These are phyloP conservation scores for Suillus clintonianus DNA, from an alignment of 768 basidiomycete species.

Conservation along the genomic window DNA sequence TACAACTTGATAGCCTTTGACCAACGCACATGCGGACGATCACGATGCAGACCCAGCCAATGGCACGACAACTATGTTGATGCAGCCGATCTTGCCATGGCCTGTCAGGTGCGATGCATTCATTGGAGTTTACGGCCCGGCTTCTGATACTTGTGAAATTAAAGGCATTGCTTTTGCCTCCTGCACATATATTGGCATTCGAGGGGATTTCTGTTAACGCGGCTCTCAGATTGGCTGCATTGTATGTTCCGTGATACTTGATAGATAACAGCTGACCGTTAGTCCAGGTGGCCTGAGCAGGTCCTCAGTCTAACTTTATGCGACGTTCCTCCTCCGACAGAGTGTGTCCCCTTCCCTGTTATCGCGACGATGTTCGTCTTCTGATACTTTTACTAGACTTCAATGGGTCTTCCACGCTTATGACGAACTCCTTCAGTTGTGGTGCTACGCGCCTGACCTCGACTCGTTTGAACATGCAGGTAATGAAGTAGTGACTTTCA, in stretches of 20 bases:
- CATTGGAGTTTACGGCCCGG: background rate
- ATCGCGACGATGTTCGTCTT: background rate
- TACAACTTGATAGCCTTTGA: slow-evolving; percentile 81
- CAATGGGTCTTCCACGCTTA: slow-evolving; percentile 62
- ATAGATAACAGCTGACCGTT: background rate
- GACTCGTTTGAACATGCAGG: slow-evolving; percentile 68
- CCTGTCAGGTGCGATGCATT: slow-evolving; percentile 51
- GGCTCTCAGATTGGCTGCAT: slow-evolving; percentile 61
- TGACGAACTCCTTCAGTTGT: slow-evolving; percentile 61
- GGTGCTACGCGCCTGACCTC: slow-evolving; percentile 67
- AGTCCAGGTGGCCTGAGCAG: slow-evolving; percentile 66
- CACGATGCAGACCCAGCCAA: slow-evolving; percentile 51
- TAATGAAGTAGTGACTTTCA: slow-evolving; percentile 56
- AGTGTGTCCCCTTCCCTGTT: slow-evolving; percentile 46
- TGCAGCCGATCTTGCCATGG: slow-evolving; percentile 73
- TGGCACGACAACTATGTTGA: slow-evolving; percentile 76
- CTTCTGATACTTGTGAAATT: slow-evolving; percentile 2
- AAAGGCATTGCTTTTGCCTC: slow-evolving; percentile 63
- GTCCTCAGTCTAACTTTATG: slow-evolving; percentile 68
- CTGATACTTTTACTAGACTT: slow-evolving; percentile 40
- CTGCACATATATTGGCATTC: slow-evolving; percentile 72
- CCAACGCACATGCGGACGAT: slow-evolving; percentile 63
- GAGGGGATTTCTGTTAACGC: slow-evolving; percentile 58
- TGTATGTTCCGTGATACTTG: slow-evolving; percentile 46
- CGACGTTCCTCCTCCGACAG: slow-evolving; percentile 65